phyloP scores from a whole-genome alignment of 2,329 filamentous ascomycete genomes.

The Microdochium trichocladiopsis region DNA sequence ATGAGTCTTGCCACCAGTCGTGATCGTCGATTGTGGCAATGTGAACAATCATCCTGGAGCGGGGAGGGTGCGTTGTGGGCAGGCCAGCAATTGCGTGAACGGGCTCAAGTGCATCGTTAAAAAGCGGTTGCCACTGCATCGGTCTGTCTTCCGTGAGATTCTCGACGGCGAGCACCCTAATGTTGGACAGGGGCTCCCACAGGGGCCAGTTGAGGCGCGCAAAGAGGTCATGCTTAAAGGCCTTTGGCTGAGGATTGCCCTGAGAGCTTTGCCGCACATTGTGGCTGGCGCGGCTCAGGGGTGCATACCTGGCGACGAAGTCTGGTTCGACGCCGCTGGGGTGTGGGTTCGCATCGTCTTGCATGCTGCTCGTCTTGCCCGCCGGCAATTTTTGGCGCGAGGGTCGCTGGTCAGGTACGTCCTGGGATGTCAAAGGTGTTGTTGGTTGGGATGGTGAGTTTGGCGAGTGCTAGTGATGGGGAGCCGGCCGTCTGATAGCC shows the following conservation, averaged over 20 bases:
- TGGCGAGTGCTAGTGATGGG: neutral
- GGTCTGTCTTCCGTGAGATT: neutral
- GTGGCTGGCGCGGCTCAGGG: neutral
- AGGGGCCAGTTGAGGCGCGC: neutral
- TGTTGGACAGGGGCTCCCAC: neutral
- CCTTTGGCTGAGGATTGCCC: neutral
- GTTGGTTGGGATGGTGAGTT: neutral
- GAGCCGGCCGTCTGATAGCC: neutral
- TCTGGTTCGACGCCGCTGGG: neutral
- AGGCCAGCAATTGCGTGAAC: neutral
- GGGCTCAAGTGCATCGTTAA: neutral
- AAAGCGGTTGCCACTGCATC: neutral
- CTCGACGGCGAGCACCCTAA: neutral
- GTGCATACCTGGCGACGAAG: neutral
- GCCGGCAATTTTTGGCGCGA: neutral
- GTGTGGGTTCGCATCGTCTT: neutral
- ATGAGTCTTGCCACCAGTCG: neutral
- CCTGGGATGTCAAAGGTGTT: neutral
- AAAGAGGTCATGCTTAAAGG: neutral
- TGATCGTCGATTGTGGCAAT: neutral
- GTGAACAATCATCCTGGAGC: neutral
- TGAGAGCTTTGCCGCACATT: neutral
- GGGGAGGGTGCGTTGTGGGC: neutral
- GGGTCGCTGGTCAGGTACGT: neutral
- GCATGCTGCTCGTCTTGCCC: neutral